Conservation (phyloP, 768 basidiomycete species). For the Pulveroboletus sp. region DNA sequence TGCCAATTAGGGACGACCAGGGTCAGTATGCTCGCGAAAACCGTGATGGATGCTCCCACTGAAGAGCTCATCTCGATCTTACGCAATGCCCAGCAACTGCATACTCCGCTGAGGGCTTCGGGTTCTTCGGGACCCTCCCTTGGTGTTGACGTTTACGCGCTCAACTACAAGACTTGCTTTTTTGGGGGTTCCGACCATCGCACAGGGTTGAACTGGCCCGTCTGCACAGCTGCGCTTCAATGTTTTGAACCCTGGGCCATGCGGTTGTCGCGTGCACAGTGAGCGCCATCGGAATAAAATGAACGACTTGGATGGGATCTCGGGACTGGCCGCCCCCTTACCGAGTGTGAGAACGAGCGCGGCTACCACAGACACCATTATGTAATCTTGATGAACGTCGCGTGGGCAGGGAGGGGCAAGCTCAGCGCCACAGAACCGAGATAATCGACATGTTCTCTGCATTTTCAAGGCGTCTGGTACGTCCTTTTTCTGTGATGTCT, state of each 20-base stretch:
- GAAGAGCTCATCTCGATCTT: not conserved
- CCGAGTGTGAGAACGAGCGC: no score
- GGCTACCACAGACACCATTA: no score
- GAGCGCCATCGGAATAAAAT: not conserved
- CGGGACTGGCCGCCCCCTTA: no score
- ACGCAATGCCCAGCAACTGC: no score
- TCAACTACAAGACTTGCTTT: constrained; percentile 11
- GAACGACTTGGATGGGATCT: not conserved
- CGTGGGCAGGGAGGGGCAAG: no score
- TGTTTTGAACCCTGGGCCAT: constrained; percentile 4
- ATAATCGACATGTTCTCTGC: constrained; percentile 32
- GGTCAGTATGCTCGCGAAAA: constrained; percentile 8
- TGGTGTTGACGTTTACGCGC: not conserved
- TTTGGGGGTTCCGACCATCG: constrained; percentile 12
- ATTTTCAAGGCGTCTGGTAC: constrained; percentile 33
- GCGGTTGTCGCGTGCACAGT: constrained; percentile 9
- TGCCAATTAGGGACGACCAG: not conserved
- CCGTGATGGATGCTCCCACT: not conserved
- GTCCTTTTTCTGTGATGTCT: constrained; percentile 4
- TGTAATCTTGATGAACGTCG: not conserved
- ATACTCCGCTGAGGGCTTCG: not conserved
- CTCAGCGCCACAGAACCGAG: no score
- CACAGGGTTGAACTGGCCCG: not conserved
- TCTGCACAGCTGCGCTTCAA: not conserved
- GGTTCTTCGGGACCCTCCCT: not conserved